Conservation (phyloP, 805 yeast species). For the Ogataea trehaloabstinens region DNA sequence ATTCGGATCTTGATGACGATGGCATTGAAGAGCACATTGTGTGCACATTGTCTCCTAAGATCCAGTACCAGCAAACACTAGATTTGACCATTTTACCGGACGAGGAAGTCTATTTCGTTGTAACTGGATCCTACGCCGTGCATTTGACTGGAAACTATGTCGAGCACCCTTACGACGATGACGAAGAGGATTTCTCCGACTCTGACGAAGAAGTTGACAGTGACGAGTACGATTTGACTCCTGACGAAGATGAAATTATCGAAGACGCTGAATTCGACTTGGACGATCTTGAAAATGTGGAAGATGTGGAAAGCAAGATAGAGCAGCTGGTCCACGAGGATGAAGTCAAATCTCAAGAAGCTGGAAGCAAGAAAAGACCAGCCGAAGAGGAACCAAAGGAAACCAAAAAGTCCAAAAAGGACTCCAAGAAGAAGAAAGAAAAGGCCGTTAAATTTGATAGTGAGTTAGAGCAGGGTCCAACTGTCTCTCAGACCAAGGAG, state of each 20-base stretch:
- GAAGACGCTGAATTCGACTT: conserved; percentile 52
- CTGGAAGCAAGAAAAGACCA: conserved; percentile 33
- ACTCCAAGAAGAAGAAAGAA: conserved; percentile 39
- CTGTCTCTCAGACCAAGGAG: conserved; percentile 38
- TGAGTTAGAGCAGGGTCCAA: conserved; percentile 93
- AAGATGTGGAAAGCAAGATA: conserved; percentile 69
- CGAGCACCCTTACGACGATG: conserved; percentile 89
- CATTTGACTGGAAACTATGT: conserved; percentile 94
- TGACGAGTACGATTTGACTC: conserved; percentile 66
- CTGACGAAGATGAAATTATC: conserved; percentile 68
- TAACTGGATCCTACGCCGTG: conserved; percentile 91
- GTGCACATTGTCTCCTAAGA: conserved; percentile 86
- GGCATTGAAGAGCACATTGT: conserved; percentile 82
- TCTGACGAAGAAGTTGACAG: conserved; percentile 46
- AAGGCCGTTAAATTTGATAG: conserved; percentile 87
- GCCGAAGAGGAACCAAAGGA: conserved; percentile 27
- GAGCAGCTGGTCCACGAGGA: conserved; percentile 65
- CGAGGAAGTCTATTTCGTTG: conserved; percentile 92
- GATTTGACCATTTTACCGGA: conserved; percentile 89
- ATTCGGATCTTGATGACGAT: conserved; percentile 62
- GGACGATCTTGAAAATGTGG: conserved; percentile 65
- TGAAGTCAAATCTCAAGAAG: conserved; percentile 32
- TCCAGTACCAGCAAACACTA: conserved; percentile 83
- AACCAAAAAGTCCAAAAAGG: conserved; percentile 34
- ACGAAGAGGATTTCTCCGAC: conserved; percentile 49